Evolutionary conservation across 805 yeast genomes (phyloP).

Genomic region (Hanseniaspora thailandica): DNA sequence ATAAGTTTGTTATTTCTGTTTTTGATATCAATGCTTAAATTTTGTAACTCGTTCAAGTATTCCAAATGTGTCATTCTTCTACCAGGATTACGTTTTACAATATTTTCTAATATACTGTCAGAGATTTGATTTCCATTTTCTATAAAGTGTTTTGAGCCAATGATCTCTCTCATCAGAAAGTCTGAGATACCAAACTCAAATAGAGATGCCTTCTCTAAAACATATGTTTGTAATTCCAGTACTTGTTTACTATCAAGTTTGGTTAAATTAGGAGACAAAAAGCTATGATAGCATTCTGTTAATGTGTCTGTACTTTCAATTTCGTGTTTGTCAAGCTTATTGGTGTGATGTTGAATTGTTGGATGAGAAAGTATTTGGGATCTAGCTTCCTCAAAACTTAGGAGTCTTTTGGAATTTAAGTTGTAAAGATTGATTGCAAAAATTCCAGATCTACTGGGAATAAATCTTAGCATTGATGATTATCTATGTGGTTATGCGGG

Average conservation of each 20-base stretch:
- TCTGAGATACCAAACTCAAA: conserved; percentile 13
- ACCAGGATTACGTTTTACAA: conserved; percentile 11
- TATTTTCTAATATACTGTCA: background rate
- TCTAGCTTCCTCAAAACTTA: background rate
- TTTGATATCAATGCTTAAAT: background rate
- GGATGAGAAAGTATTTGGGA: background rate
- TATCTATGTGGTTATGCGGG: no score
- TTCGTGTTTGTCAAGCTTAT: background rate
- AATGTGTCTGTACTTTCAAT: background rate
- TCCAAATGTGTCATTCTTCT: conserved; percentile 11
- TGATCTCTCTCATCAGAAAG: conserved; percentile 20
- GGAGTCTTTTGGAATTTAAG: background rate
- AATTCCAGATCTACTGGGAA: background rate
- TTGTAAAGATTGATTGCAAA: background rate
- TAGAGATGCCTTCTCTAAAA: background rate
- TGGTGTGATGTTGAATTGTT: background rate
- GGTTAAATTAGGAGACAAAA: background rate
- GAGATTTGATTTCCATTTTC: background rate
- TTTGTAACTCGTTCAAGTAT: background rate
- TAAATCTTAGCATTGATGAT: background rate
- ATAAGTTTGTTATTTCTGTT: conserved; percentile 21
- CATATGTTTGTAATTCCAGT: background rate
- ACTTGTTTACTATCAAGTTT: background rate
- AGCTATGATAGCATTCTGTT: background rate
- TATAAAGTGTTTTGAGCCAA: background rate